Conservation (phyloP, 345 rosid species). For the Lagerstroemia speciosa region DNA sequence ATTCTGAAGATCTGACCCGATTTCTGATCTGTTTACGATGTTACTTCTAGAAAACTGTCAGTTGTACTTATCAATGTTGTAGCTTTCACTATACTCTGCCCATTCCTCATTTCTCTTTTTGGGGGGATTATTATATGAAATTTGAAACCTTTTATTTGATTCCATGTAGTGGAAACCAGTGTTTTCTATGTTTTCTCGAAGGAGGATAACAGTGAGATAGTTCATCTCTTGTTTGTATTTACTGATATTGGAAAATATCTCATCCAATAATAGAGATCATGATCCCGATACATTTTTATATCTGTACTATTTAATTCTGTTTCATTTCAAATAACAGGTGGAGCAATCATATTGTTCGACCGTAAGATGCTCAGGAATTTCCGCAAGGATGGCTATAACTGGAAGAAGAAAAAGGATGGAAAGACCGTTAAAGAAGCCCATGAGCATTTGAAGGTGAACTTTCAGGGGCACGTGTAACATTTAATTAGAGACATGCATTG, state of each 20-base stretch:
- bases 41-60: background rate
- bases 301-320: background rate
- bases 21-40: background rate
- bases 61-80: background rate
- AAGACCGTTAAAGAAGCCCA: constrained; percentile 98
- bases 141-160: background rate
- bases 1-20: background rate
- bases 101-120: background rate
- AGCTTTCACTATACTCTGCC: background rate
- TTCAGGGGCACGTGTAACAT: constrained; percentile 2
- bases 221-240: background rate
- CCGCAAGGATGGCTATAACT: constrained; percentile 93
- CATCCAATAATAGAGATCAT: background rate
- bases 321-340: constrained; percentile 47
- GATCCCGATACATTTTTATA: background rate
- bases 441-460: constrained; percentile 83
- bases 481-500: background rate
- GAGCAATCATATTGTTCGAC: constrained; percentile 63
- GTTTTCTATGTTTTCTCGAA: background rate
- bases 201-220: background rate
- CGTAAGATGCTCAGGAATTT: constrained; percentile 97
- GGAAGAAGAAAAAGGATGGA: constrained; percentile 99
- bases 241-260: background rate
- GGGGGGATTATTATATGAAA: background rate
- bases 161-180: background rate